phyloP scores from a whole-genome alignment of 2,329 filamentous ascomycete genomes.

The Pseudocercospora macadamiae region DNA sequence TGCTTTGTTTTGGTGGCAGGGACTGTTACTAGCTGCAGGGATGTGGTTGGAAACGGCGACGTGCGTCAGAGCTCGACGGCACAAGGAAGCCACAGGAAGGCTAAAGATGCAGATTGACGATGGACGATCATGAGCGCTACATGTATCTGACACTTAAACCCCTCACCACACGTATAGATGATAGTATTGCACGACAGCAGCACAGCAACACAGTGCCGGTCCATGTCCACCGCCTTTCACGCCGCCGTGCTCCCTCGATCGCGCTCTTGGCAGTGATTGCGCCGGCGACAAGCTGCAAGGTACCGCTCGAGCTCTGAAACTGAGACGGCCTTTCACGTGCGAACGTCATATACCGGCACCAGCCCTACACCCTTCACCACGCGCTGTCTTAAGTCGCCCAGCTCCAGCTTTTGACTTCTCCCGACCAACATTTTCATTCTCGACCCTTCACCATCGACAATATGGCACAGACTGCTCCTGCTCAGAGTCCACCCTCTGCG shows the following conservation, averaged over 20 bases:
- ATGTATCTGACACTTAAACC: not conserved
- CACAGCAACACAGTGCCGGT: not conserved
- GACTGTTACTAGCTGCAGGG: not conserved
- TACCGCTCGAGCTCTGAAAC: slow-evolving; percentile 1
- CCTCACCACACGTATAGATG: not conserved
- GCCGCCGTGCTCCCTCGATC: too few relatives aligned
- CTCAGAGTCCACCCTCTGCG: slow-evolving; percentile 33
- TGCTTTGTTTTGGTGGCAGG: not conserved
- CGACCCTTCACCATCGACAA: slow-evolving; percentile 1
- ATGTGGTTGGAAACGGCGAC: not conserved
- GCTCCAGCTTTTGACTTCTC: not conserved
- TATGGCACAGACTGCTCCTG: slow-evolving; percentile 35
- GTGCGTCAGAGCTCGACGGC: not conserved
- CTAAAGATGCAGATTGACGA: not conserved
- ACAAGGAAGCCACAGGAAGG: not conserved
- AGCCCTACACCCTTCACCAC: slow-evolving; percentile 3
- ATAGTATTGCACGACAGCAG: too few relatives aligned
- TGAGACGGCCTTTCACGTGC: not conserved
- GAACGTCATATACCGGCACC: too few relatives aligned
- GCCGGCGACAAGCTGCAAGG: too few relatives aligned
- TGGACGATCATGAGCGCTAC: not conserved
- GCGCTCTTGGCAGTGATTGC: too few relatives aligned
- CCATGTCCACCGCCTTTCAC: not conserved
- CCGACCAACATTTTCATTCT: not conserved
- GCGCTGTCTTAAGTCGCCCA: not conserved